Base-by-base conservation (phyloP, 352 stramenopile species). In the Phytophthora kernoviae region DNA sequence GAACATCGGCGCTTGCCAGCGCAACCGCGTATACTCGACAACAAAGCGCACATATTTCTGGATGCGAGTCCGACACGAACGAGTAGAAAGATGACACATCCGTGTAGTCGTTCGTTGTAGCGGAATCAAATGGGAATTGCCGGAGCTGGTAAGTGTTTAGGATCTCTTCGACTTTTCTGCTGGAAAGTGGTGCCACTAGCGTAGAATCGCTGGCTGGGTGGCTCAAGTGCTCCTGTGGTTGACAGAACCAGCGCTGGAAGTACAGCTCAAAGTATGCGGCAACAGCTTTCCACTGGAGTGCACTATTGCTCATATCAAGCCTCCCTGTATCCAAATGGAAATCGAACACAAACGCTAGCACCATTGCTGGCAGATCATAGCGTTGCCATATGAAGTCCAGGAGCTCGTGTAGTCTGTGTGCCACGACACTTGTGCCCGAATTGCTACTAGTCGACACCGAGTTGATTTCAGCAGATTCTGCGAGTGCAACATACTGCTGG, bases 41-140 rank as follows among this genome's bases (percentile, higher is more conserved):
- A 46, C 85, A 93, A 4, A 94, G 68, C 30, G 83, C 83, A 18
- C 81, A 91, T 14, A 94, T 85, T 57, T 94, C 81, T 1, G 81
- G 81, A 36, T 92, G 75, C 6, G 85, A 90, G 47, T 92, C 81
- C 7, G 85, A 88, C 7, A 94, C 73, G 43, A 91, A 91, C 51
- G 83, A 91, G 62, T 94, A 94, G 57, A 94, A 94, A 6, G 83
- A 92, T 37, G 80, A 90, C 37, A 92, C 81, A 48, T 94, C 83
- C 0, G 78, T 65, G 57, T 94, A 92, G 52, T 89, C 83, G 55
- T 67, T 84, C 18, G 83, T 90, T 14, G 81, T 91, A 26, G 83
- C 75, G 1, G 62, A 49, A 53, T 93, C 83, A 20, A 94, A 93
- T 12, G 85, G 83, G 41, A 91, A 93, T 37, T 89, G 77, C 9